A percentile compares a stretch with the other conserved stretches of the same genome.
Evolutionary conservation across 495 filamentous ascomycete species (phyloP).

Genomic region (Neurospora sp.): DNA sequence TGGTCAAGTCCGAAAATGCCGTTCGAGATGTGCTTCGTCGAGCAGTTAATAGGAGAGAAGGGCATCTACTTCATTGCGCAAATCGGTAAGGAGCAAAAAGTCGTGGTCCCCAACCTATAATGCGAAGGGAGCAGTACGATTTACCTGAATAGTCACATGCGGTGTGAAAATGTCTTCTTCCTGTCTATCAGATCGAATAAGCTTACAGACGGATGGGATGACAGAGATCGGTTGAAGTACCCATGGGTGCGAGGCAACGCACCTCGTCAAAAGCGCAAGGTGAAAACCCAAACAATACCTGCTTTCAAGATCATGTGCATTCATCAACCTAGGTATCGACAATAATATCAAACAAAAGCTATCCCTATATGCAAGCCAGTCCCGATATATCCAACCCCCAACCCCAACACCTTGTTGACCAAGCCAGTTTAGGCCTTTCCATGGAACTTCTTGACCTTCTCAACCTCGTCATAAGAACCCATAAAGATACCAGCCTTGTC

Average conservation of each 20-base stretch:
- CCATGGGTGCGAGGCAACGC: background rate
- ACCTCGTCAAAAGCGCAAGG: background rate
- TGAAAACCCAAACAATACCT: background rate
- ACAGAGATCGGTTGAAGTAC: background rate
- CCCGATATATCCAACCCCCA: background rate
- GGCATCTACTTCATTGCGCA: too few relatives aligned
- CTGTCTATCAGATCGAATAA: background rate
- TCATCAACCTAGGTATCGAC: background rate
- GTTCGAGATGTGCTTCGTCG: background rate
- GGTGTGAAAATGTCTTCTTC: background rate
- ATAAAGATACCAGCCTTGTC: conserved; percentile 94
- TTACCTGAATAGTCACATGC: too few relatives aligned
- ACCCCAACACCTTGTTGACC: background rate
- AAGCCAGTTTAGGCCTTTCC: background rate
- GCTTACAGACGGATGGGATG: background rate
- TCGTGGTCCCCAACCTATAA: too few relatives aligned
- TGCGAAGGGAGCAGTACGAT: too few relatives aligned
- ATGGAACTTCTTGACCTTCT: conserved; percentile 76
- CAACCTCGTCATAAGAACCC: conserved; percentile 87
- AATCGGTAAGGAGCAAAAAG: too few relatives aligned
- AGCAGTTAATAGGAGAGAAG: background rate
- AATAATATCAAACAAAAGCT: background rate
- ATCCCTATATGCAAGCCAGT: background rate
- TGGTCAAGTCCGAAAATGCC: background rate
- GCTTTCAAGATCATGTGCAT: background rate